A percentile compares a stretch with the other conserved stretches of the same genome.
phyloP scores from a whole-genome alignment of 495 filamentous ascomycete genomes.

The Trichoderma orchidacearum region DNA sequence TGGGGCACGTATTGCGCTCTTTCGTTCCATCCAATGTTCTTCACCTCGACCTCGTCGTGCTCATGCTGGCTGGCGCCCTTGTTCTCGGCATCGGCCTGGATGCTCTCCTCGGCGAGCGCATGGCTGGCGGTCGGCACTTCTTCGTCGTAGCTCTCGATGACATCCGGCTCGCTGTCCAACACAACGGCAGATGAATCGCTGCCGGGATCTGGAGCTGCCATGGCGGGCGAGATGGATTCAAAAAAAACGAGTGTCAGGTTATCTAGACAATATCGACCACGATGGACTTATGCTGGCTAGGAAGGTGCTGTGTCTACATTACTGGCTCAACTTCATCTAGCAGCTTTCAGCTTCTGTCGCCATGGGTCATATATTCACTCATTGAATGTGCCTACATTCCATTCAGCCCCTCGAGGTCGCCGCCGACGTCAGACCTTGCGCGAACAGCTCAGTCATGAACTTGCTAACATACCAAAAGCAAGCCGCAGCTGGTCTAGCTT shows the following conservation, averaged over 20 bases:
- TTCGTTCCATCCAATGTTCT: constrained; percentile 65
- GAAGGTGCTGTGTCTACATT: no score
- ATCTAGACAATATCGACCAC: no score
- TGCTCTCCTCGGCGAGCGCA: constrained; percentile 15
- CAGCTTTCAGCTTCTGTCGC: neutral
- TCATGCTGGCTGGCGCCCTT: constrained; percentile 20
- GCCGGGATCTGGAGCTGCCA: neutral
- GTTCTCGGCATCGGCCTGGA: constrained; percentile 21
- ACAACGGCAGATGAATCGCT: neutral
- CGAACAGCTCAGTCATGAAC: no score
- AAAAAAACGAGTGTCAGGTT: neutral
- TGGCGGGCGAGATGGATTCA: no score
- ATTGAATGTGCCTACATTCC: no score
- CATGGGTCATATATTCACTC: neutral
- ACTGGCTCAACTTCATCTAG: no score
- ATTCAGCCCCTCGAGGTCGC: no score
- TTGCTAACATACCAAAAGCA: no score
- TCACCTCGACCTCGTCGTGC: constrained; percentile 23
- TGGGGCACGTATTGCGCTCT: constrained; percentile 39
- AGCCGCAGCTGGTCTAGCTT: neutral
- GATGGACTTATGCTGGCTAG: no score
- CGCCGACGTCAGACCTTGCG: neutral
- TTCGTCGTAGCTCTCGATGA: constrained; percentile 9
- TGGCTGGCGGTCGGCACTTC: constrained; percentile 9
- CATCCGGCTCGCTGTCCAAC: constrained; percentile 6